Evolutionary conservation across 2,329 filamentous ascomycete genomes (phyloP).

Genomic region (Apiospora arundinis): DNA sequence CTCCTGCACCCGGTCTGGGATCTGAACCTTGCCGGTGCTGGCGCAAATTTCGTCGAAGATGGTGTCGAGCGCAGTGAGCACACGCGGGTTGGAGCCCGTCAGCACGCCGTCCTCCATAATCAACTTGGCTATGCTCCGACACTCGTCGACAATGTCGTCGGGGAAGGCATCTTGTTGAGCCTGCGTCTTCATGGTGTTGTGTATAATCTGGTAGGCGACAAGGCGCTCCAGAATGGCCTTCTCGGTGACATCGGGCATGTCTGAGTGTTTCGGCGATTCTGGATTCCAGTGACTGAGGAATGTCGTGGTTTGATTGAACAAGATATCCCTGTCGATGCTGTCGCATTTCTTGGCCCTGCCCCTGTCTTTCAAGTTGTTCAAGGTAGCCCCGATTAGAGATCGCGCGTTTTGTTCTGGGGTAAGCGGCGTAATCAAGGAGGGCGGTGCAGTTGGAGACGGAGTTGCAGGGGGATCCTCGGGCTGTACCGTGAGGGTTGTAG

Average conservation of each 20-base stretch:
- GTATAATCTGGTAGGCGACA: background rate
- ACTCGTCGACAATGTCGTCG: background rate
- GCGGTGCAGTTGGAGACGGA: too few relatives aligned
- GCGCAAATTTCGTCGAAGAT: background rate
- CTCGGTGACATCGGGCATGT: background rate
- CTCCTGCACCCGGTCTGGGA: background rate
- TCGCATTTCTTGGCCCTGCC: too few relatives aligned
- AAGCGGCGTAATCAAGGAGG: too few relatives aligned
- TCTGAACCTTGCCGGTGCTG: background rate
- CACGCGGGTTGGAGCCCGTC: background rate
- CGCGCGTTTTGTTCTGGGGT: too few relatives aligned
- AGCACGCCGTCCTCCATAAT: background rate
- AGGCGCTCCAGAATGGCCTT: background rate
- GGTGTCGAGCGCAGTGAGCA: background rate
- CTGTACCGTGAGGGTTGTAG: too few relatives aligned
- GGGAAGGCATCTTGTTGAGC: background rate
- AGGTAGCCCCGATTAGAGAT: too few relatives aligned
- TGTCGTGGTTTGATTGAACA: too few relatives aligned
- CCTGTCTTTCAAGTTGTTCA: too few relatives aligned
- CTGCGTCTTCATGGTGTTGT: background rate
- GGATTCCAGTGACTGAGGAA: too few relatives aligned
- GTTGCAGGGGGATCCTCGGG: too few relatives aligned
- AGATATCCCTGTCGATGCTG: too few relatives aligned
- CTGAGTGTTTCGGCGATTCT: too few relatives aligned
- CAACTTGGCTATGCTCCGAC: background rate